These are phyloP conservation scores for Diaporthe vaccinii DNA, from an alignment of 2,329 filamentous ascomycete species.

Conservation along the genomic window DNA sequence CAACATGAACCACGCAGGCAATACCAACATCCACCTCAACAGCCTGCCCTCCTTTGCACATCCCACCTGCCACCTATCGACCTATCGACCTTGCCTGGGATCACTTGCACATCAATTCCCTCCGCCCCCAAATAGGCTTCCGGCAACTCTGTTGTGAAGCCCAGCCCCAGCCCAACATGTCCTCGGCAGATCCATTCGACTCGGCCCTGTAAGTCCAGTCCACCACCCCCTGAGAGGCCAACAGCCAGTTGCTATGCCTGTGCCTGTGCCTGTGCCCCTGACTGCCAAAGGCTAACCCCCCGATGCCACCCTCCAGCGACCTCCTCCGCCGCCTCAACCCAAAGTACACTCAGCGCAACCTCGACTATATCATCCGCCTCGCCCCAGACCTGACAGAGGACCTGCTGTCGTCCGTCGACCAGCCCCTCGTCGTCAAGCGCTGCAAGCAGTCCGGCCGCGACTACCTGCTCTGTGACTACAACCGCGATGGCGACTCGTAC, in stretches of 20 bases:
- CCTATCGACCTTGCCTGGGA: slow-evolving; percentile 12
- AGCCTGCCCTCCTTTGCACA: neutral
- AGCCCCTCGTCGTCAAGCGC: slow-evolving; percentile 87
- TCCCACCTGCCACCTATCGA: neutral
- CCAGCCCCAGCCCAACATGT: slow-evolving; percentile 51
- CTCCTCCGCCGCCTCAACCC: slow-evolving; percentile 98
- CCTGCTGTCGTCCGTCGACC: slow-evolving; percentile 96
- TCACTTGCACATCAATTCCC: neutral
- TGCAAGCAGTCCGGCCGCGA: slow-evolving; percentile 92
- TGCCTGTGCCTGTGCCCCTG: slow-evolving; percentile 14
- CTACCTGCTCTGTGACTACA: slow-evolving; percentile 99
- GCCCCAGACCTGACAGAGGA: slow-evolving; percentile 96
- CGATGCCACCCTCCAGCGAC: slow-evolving; percentile 72
- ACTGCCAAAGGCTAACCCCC: slow-evolving; percentile 25
- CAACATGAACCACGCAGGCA: slow-evolving; percentile 25
- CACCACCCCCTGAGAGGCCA: slow-evolving; percentile 32
- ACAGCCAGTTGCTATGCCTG: neutral
- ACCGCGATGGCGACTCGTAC: slow-evolving; percentile 98
- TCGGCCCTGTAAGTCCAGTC: slow-evolving; percentile 75
- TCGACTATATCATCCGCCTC: slow-evolving; percentile 88
- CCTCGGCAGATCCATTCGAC: slow-evolving; percentile 77
- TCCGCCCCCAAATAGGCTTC: neutral
- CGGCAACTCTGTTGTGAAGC: slow-evolving; percentile 11
- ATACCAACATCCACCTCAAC: slow-evolving; percentile 25
- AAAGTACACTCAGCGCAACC: slow-evolving; percentile 89